Conservation (phyloP, 371 early-diverging fungal species). For the Rhizopus stolonifer region DNA sequence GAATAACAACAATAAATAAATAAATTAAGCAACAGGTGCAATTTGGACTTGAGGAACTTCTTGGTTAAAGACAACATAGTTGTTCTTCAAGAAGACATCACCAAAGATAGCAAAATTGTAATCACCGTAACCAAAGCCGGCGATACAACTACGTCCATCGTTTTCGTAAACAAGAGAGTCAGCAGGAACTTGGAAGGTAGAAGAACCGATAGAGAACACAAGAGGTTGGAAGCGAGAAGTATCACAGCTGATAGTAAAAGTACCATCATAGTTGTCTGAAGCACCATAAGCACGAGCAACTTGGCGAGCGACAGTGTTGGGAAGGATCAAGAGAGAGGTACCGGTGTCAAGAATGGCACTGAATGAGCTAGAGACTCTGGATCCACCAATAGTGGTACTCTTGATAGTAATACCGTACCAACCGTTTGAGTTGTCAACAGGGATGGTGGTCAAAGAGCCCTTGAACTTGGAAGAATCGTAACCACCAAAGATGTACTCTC, state of each 20-base stretch:
- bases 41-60: conserved; percentile 21
- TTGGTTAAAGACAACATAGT: conserved; percentile 36
- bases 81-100: conserved; percentile 49
- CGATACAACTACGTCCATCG: conserved; percentile 11
- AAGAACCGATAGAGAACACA: conserved; percentile 17
- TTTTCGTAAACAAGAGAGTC: conserved; percentile 15
- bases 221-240: conserved; percentile 13
- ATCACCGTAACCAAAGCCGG: conserved; percentile 17
- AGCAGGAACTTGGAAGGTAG: background rate
- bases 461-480: conserved; percentile 38
- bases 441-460: conserved; percentile 50
- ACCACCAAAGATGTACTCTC: conserved; percentile 29
- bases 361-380: conserved; percentile 11
- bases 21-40: conserved; percentile 7
- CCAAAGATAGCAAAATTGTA: conserved; percentile 34
- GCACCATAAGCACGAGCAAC: conserved; percentile 18
- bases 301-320: conserved; percentile 25
- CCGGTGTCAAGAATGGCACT: conserved; percentile 41
- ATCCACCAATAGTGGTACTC: conserved; percentile 18
- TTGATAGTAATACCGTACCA: conserved; percentile 18
- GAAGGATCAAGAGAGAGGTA: conserved; percentile 56
- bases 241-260: conserved; percentile 20
- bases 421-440: conserved; percentile 30
- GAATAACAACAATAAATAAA: too few relatives aligned
- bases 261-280: conserved; percentile 16